phyloP scores from a whole-genome alignment of 495 filamentous ascomycete species.

The Rusavskia elegans region DNA sequence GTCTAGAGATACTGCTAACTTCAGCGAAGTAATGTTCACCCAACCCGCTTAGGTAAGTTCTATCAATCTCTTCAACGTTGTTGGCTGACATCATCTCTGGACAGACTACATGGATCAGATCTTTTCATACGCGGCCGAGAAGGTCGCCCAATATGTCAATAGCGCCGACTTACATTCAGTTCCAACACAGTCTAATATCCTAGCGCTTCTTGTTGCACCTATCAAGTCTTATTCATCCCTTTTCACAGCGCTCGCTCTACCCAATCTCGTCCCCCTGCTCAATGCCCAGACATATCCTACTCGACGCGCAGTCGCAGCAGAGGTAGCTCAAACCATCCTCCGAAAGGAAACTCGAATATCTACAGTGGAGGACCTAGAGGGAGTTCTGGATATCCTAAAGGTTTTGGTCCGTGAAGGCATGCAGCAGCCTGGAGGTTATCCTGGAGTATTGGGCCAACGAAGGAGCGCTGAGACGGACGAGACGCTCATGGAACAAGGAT shows the following conservation, averaged over 20 bases:
- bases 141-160: slow-evolving; percentile 78
- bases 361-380: slow-evolving; percentile 64
- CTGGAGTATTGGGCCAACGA: slow-evolving; percentile 50
- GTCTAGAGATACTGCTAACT: too few species aligned
- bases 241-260: slow-evolving; percentile 83
- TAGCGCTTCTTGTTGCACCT: slow-evolving; percentile 75
- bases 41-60: slow-evolving; percentile 46
- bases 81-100: not conserved
- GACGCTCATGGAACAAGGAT: slow-evolving; percentile 93
- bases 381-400: slow-evolving; percentile 70
- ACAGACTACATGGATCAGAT: slow-evolving; percentile 89
- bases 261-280: slow-evolving; percentile 77
- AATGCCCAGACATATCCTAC: slow-evolving; percentile 90
- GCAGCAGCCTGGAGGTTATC: slow-evolving; percentile 70
- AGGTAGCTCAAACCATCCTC: slow-evolving; percentile 64
- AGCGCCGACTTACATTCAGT: slow-evolving; percentile 86
- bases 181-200: slow-evolving; percentile 71
- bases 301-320: slow-evolving; percentile 73
- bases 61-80: not conserved
- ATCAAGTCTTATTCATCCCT: slow-evolving; percentile 80
- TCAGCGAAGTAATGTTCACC: slow-evolving; percentile 60
- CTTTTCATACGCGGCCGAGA: slow-evolving; percentile 71
- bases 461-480: slow-evolving; percentile 74
- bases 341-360: slow-evolving; percentile 66
- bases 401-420: slow-evolving; percentile 88